Evolutionary conservation across 2,329 filamentous ascomycete genomes (phyloP).

Genomic region (Huntiella abstrusa): DNA sequence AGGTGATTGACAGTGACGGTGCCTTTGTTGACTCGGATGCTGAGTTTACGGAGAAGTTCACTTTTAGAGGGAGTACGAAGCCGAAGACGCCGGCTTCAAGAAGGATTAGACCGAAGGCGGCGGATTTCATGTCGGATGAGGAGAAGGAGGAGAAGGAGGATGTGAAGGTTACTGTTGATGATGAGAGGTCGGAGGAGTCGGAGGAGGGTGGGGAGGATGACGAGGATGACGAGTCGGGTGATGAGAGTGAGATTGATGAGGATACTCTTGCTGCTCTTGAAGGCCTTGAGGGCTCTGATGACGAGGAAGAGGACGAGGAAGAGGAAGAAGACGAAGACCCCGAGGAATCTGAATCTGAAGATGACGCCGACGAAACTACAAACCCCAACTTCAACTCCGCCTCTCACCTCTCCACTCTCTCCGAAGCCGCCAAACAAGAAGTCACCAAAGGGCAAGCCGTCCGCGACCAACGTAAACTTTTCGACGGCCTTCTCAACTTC

Average conservation of each 20-base stretch:
- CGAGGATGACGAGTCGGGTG: slow-evolving; percentile 21
- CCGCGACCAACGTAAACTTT: slow-evolving; percentile 66
- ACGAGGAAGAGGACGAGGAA: slow-evolving; percentile 19
- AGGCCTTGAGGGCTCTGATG: slow-evolving; percentile 16
- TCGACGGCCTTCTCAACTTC: slow-evolving; percentile 74
- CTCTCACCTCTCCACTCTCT: slow-evolving; percentile 10
- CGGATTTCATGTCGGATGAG: slow-evolving; percentile 36
- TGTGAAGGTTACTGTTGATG: slow-evolving; percentile 16
- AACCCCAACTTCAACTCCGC: slow-evolving; percentile 8
- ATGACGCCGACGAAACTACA: slow-evolving; percentile 13
- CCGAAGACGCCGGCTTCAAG: slow-evolving; percentile 20
- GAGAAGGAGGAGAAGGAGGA: slow-evolving; percentile 19
- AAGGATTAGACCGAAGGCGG: slow-evolving; percentile 29
- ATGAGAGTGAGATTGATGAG: slow-evolving; percentile 14
- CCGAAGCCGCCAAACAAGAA: slow-evolving; percentile 26
- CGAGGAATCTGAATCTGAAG: slow-evolving; percentile 18
- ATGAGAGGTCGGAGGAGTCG: slow-evolving; percentile 16
- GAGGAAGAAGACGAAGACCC: slow-evolving; percentile 19
- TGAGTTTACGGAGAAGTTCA: slow-evolving; percentile 60
- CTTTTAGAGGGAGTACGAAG: slow-evolving; percentile 39
- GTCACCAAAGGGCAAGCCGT: slow-evolving; percentile 73
- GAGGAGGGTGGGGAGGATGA: slow-evolving; percentile 19
- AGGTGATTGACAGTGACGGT: slow-evolving; percentile 44
- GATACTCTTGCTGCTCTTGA: slow-evolving; percentile 19
- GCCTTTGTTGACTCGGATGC: slow-evolving; percentile 74